Evolutionary conservation across 2,329 filamentous ascomycete genomes (phyloP).

Genomic region (Ilyonectria mors-panacis): DNA sequence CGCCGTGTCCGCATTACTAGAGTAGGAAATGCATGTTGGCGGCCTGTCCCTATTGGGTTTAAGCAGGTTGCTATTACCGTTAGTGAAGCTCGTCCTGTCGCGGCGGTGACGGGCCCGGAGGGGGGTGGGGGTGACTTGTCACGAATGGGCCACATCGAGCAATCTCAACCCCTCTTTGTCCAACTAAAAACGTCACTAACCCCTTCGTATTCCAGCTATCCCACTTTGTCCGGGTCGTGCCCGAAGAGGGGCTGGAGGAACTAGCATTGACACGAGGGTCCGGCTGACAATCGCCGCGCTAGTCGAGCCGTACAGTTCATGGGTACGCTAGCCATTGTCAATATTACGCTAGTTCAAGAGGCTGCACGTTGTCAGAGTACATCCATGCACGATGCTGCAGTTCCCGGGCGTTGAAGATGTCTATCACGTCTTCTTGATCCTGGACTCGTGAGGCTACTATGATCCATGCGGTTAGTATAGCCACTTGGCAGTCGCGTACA

Average conservation of each 20-base stretch:
- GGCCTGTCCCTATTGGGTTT: slow-evolving; percentile 7
- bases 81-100: neutral
- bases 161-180: neutral
- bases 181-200: neutral
- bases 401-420: slow-evolving; percentile 16
- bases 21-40: slow-evolving; percentile 1
- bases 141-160: neutral
- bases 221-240: neutral
- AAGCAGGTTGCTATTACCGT: neutral
- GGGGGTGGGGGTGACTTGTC: neutral
- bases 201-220: neutral
- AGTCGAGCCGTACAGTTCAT: slow-evolving; percentile 15
- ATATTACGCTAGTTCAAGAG: slow-evolving; percentile 16
- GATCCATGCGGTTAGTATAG: slow-evolving; percentile 18
- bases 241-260: neutral
- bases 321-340: neutral
- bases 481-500: slow-evolving; percentile 13
- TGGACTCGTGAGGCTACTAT: slow-evolving; percentile 6
- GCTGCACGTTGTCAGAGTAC: slow-evolving; percentile 13
- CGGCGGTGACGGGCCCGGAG: neutral
- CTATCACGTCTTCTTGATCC: slow-evolving; percentile 2
- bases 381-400: slow-evolving; percentile 23
- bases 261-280: slow-evolving; percentile 21
- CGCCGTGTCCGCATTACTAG: neutral
- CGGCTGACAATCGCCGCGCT: slow-evolving; percentile 14